These are phyloP conservation scores for Penicillium sp. DNA, from an alignment of 2,329 filamentous ascomycete species.

Conservation along the genomic window DNA sequence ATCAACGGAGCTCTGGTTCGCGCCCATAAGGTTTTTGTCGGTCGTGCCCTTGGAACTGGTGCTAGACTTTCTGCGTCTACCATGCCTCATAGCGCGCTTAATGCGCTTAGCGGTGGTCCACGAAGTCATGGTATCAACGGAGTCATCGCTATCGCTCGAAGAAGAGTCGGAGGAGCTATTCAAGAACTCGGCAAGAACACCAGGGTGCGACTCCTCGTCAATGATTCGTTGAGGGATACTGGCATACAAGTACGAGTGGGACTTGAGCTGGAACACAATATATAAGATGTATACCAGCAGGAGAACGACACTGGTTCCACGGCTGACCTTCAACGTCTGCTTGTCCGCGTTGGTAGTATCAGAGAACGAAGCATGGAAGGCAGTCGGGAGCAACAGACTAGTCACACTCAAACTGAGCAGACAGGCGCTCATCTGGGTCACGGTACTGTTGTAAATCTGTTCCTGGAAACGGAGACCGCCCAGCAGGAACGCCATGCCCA, in stretches of 20 bases:
- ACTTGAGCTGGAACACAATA: conserved; percentile 86
- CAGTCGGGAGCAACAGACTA: conserved; percentile 83
- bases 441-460: conserved; percentile 93
- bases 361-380: conserved; percentile 85
- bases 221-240: conserved; percentile 91
- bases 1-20: conserved; percentile 21
- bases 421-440: conserved; percentile 95
- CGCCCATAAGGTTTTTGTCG: conserved; percentile 23
- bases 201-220: conserved; percentile 85
- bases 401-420: conserved; percentile 86
- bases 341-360: conserved; percentile 62
- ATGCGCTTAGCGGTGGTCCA: conserved; percentile 73
- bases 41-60: conserved; percentile 54
- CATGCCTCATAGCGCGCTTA: conserved; percentile 69
- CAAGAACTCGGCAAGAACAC: conserved; percentile 77
- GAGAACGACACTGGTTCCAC: conserved; percentile 81
- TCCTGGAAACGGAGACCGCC: conserved; percentile 85
- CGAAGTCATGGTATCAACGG: conserved; percentile 65
- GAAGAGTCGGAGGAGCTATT: conserved; percentile 54
- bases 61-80: conserved; percentile 75
- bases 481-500: conserved; percentile 88
- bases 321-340: conserved; percentile 78
- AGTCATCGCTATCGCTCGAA: conserved; percentile 60
- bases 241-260: conserved; percentile 87
- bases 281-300: conserved; percentile 81